Evolutionary conservation across 306 rosid genomes (phyloP).

Genomic region (Fagus sylvatica): DNA sequence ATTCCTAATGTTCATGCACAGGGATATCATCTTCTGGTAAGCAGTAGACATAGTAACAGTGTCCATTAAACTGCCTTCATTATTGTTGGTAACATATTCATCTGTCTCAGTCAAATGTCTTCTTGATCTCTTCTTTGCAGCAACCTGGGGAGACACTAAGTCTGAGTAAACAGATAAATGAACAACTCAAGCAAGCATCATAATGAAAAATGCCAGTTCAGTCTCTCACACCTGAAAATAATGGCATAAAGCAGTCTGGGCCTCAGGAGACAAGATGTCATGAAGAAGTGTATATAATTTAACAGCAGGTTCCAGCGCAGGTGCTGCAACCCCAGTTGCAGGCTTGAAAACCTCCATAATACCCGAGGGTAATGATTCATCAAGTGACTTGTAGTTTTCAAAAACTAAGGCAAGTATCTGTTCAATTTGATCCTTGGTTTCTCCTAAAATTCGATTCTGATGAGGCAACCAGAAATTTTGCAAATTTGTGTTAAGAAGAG

Average conservation of each 20-base stretch:
- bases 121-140: slow-evolving; percentile 84
- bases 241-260: slow-evolving; percentile 85
- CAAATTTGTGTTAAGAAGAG: slow-evolving; percentile 32
- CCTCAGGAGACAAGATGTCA: slow-evolving; percentile 93
- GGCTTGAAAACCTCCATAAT: slow-evolving; percentile 72
- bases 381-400: slow-evolving; percentile 92
- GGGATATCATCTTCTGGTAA: slow-evolving; percentile 82
- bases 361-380: slow-evolving; percentile 77
- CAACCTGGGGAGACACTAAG: slow-evolving; percentile 60
- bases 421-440: slow-evolving; percentile 88
- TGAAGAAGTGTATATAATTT: slow-evolving; percentile 88
- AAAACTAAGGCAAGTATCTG: slow-evolving; percentile 73
- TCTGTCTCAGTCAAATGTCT: slow-evolving; percentile 89
- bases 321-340: slow-evolving; percentile 75
- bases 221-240: slow-evolving; percentile 81
- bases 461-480: slow-evolving; percentile 16
- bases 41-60: slow-evolving; percentile 57
- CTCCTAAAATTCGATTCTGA: slow-evolving; percentile 95
- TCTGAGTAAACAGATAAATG: slow-evolving; percentile 28
- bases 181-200: slow-evolving; percentile 20
- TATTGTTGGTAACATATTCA: slow-evolving; percentile 69
- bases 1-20: slow-evolving; percentile 69
- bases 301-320: slow-evolving; percentile 93
- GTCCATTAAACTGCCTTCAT: slow-evolving; percentile 70
- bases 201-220: slow-evolving; percentile 9